Evolutionary conservation across 345 rosid species (phyloP).

Genomic region (Aegle marmelos): DNA sequence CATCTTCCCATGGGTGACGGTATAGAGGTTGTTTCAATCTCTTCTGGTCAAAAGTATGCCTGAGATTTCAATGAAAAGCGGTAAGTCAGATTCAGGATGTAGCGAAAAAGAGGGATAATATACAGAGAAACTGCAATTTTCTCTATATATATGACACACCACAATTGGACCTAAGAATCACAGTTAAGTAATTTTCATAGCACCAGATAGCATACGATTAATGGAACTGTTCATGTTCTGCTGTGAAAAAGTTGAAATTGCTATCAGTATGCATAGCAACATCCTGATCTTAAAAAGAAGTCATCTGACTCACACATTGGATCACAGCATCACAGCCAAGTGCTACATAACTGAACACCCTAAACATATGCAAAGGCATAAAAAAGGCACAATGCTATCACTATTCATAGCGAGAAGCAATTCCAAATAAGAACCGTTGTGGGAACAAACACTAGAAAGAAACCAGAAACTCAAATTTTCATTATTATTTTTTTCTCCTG

Average conservation of each 20-base stretch:
- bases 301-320: neutral
- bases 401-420: neutral
- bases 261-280: neutral
- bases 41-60: conserved; percentile 97
- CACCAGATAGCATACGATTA: neutral
- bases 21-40: conserved; percentile 93
- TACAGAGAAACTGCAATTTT: neutral
- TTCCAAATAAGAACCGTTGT: neutral
- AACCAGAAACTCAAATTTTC: neutral
- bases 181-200: neutral
- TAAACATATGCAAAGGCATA: neutral
- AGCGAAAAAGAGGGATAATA: neutral
- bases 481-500: neutral
- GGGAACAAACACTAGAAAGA: neutral
- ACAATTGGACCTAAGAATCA: neutral
- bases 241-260: neutral
- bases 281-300: neutral
- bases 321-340: conserved; percentile 8
- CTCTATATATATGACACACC: neutral
- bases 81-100: neutral
- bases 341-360: neutral
- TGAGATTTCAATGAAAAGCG: conserved; percentile 21
- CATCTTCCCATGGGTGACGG: conserved; percentile 99
- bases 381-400: neutral
- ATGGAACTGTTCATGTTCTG: neutral